A percentile compares a stretch with the other conserved stretches of the same genome.
Conservation (phyloP, 805 yeast genomes). For the Candida broadrunensis region DNA sequence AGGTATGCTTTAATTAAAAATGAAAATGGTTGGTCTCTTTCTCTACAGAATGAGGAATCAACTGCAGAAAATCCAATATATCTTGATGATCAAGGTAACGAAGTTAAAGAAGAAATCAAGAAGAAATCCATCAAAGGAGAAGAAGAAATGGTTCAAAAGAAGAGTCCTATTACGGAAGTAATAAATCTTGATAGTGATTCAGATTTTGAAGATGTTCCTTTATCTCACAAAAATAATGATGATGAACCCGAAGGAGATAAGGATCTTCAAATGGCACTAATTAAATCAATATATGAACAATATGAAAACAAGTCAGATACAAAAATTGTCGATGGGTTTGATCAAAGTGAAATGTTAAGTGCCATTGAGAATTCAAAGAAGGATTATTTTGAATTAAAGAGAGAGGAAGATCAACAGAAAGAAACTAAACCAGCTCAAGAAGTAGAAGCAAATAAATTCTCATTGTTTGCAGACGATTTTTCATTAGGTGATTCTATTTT, state of each 20-base stretch:
- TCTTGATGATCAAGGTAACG: constrained; percentile 41
- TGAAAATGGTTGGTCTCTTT: constrained; percentile 81
- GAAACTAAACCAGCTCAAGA: background rate
- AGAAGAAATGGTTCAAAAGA: background rate
- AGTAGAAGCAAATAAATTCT: too few species aligned
- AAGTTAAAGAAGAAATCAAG: constrained; percentile 4
- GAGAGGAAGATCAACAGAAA: constrained; percentile 18
- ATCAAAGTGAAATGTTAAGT: constrained; percentile 36
- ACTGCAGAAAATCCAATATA: constrained; percentile 46
- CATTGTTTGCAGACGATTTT: too few species aligned
- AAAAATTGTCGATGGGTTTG: constrained; percentile 11
- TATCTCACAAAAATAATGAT: constrained; percentile 22
- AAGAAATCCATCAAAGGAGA: background rate
- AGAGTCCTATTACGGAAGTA: constrained; percentile 9
- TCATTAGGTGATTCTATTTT: constrained; percentile 18
- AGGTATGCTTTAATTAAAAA: constrained; percentile 73
- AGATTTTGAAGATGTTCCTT: constrained; percentile 62
- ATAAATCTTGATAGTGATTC: constrained; percentile 10
- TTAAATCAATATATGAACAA: constrained; percentile 35
- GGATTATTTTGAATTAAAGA: constrained; percentile 32
- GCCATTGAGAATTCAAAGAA: constrained; percentile 49
- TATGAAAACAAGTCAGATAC: constrained; percentile 11
- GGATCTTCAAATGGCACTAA: constrained; percentile 24
- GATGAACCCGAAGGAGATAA: constrained; percentile 25
- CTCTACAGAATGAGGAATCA: constrained; percentile 47